These are phyloP conservation scores for Myriosclerotinia duriaeana DNA, from an alignment of 2,329 filamentous ascomycete genomes.

Conservation along the genomic window DNA sequence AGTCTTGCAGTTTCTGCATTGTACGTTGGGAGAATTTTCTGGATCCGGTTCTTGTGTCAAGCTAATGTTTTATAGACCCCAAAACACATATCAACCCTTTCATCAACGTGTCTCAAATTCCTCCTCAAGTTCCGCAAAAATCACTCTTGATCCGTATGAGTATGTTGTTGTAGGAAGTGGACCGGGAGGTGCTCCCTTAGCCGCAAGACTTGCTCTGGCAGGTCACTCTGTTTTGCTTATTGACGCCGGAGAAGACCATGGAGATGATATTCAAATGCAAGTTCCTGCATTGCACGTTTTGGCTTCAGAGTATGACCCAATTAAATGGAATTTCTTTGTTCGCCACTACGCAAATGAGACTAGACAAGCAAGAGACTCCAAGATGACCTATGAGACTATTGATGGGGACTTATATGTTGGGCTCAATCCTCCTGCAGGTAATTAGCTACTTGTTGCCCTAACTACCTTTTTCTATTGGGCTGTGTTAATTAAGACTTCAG, in stretches of 20 bases:
- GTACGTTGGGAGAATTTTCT: neutral
- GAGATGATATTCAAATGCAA: conserved; percentile 33
- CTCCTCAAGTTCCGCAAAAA: neutral
- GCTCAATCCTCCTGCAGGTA: conserved; percentile 29
- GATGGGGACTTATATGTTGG: conserved; percentile 36
- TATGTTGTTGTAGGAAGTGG: conserved; percentile 57
- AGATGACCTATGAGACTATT: conserved; percentile 42
- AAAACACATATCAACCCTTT: conserved; percentile 1
- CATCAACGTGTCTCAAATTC: neutral
- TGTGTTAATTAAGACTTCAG: conserved; percentile 16
- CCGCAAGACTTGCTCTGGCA: conserved; percentile 51
- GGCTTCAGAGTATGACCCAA: conserved; percentile 11
- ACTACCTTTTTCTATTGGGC: neutral
- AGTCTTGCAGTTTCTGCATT: conserved; percentile 15
- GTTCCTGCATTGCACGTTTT: neutral
- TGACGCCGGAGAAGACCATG: conserved; percentile 55
- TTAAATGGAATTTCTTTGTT: conserved; percentile 49
- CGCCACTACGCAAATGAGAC: conserved; percentile 28
- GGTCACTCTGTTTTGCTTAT: conserved; percentile 53
- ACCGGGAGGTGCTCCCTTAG: conserved; percentile 52
- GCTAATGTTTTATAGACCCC: conserved; percentile 1
- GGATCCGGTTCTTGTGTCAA: neutral
- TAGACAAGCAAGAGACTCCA: conserved; percentile 26
- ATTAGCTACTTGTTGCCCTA: neutral
- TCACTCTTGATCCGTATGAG: conserved; percentile 39